Evolutionary conservation across 306 rosid species (phyloP).

Genomic region (Medicago arabica): DNA sequence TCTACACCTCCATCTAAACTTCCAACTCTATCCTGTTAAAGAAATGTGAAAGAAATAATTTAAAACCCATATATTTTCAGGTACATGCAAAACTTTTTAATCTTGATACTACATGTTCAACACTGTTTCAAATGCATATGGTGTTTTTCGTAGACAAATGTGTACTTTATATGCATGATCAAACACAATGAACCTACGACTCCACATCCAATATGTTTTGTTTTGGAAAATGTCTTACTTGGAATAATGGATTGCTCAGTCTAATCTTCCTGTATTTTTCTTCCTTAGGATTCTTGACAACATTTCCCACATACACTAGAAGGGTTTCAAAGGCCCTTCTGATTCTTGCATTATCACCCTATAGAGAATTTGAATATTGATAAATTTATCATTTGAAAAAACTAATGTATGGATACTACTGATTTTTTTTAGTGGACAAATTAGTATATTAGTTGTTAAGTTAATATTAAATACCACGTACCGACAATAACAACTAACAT

Average conservation of each 20-base stretch:
- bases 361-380: constrained; percentile 16
- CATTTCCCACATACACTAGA: constrained; percentile 67
- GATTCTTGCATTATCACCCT: constrained; percentile 72
- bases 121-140: too few relatives aligned
- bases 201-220: too few relatives aligned
- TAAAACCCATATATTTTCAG: not conserved
- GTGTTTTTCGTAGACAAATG: too few relatives aligned
- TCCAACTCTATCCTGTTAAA: constrained; percentile 87
- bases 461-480: not conserved
- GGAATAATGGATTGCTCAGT: constrained; percentile 68
- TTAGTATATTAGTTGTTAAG: too few relatives aligned
- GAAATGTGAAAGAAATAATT: not conserved
- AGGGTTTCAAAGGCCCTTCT: constrained; percentile 77
- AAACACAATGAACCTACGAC: too few relatives aligned
- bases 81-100: constrained; percentile 2
- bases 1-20: constrained; percentile 68
- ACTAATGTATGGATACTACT: not conserved
- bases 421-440: too few relatives aligned
- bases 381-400: not conserved
- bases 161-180: not conserved
- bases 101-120: not conserved
- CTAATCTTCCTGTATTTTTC: constrained; percentile 83
- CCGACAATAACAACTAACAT: constrained; percentile 13
- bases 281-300: constrained; percentile 73
- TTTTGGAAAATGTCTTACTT: constrained; percentile 46